Evolutionary conservation across 148 eudicot species (phyloP), one percentile per base, ranked within the genome.

Genomic region (Selenicereus undatus): DNA sequence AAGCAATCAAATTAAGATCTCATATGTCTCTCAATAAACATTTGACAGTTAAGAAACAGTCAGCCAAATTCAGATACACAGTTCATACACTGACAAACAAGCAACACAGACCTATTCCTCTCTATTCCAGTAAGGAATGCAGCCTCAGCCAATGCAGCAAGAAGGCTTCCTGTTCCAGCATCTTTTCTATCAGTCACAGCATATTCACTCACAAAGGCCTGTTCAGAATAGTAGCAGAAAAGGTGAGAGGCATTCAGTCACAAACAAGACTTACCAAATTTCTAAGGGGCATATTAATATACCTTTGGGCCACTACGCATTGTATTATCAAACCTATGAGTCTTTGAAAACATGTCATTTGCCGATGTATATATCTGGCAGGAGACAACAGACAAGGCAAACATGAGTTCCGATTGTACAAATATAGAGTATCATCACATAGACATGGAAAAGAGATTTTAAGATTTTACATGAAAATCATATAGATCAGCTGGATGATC

Each of bases 191-290:
- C 88, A 65, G 88, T 91, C 75, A 96, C 98, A 79, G 93, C 99
- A 82, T 96, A 96, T 73, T 96, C 99, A 87, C 99, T 95, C 80
- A 96, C 99, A 86, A 96, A 96, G 84, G 91, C 99, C 99, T 93
- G 84, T 70, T 45, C 56, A n/a, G 65, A 65, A 86, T 48, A 80
- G 74, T 76, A 76, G 30, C 71, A 78, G 42, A 73, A 79, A 36
- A 3, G 36, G 51, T 71, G 76, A 88, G 78, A 60, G 77, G 48
- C 50, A 48, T 62, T 76, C 35, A 52, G 32, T 48, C 60, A n/a
- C 30, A 22, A 30, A 58, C 27, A 26, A 39, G 39, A 52, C 26
- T 13, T 8, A 39, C 14, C 50, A 77, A 73, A 58, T 1, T 22
- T 29, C 14, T 30, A 64, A 79, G 48, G 5, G 17, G 77, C 27